phyloP scores from a whole-genome alignment of 495 filamentous ascomycete genomes.

The Penicillium subrubescens region DNA sequence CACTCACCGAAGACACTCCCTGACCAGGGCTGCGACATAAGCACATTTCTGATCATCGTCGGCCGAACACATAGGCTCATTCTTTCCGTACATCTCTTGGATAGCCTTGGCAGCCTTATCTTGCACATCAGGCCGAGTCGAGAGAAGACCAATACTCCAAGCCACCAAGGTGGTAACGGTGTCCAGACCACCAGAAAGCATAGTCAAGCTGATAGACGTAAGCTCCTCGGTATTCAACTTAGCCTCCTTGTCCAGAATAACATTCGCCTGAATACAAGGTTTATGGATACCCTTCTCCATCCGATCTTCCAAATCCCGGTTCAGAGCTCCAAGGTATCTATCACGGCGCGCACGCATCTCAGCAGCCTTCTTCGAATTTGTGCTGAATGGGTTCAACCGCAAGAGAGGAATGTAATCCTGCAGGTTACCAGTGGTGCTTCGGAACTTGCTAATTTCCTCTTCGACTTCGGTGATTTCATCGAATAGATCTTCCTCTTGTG shows the following conservation, averaged over 20 bases:
- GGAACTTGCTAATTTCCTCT: constrained; percentile 58
- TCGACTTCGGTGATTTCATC: constrained; percentile 66
- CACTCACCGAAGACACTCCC: constrained; percentile 57
- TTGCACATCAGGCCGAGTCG: constrained; percentile 61
- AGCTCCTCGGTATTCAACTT: constrained; percentile 60
- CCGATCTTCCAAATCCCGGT: constrained; percentile 54
- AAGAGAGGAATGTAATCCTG: constrained; percentile 67
- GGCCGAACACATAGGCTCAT: constrained; percentile 58
- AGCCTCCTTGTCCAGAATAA: constrained; percentile 62
- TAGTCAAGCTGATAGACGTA: constrained; percentile 63
- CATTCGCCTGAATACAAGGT: constrained; percentile 67
- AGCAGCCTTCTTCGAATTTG: constrained; percentile 51
- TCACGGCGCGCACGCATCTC: constrained; percentile 62
- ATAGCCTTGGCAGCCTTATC: constrained; percentile 60
- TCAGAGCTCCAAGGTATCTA: constrained; percentile 57
- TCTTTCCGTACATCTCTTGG: constrained; percentile 50
- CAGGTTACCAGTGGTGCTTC: constrained; percentile 62
- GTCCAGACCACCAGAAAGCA: constrained; percentile 64
- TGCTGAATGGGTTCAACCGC: constrained; percentile 58
- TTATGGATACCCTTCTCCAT: constrained; percentile 61
- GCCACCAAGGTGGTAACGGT: constrained; percentile 63
- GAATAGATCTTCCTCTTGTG: constrained; percentile 58
- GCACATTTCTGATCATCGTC: constrained; percentile 63
- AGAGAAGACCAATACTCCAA: constrained; percentile 63
- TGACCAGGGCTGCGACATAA: constrained; percentile 60